Conservation (phyloP, 352 stramenopile species). For the Phytophthora boehmeriae region DNA sequence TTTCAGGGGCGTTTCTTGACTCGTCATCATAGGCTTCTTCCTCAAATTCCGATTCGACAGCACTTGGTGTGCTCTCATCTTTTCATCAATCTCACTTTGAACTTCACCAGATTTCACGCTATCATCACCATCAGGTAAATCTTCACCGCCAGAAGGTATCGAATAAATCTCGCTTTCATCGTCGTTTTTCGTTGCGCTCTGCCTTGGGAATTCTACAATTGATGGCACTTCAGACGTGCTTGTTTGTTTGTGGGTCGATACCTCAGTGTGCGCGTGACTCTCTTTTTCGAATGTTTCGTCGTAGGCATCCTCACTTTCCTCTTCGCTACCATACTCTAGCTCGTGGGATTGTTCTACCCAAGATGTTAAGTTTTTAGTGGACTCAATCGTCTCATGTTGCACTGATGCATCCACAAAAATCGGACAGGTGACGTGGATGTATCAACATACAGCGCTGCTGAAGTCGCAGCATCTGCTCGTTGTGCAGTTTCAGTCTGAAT, state of each 20-base stretch:
- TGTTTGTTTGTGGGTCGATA: background rate
- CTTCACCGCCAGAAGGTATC: background rate
- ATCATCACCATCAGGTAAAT: background rate
- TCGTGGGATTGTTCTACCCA: background rate
- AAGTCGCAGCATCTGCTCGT: slow-evolving; percentile 45
- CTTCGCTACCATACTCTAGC: slow-evolving; percentile 23
- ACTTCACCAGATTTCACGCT: slow-evolving; percentile 2
- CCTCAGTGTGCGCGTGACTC: slow-evolving; percentile 19
- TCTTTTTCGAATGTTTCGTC: slow-evolving; percentile 52
- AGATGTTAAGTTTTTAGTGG: background rate
- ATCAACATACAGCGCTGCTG: slow-evolving; percentile 44
- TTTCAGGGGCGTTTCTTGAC: background rate
- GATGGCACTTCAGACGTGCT: background rate
- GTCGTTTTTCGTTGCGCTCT: slow-evolving; percentile 3
- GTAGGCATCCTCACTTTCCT: slow-evolving; percentile 28
- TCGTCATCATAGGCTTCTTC: slow-evolving; percentile 8
- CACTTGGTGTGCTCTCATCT: slow-evolving; percentile 16
- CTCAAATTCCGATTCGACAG: slow-evolving; percentile 13
- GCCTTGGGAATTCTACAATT: slow-evolving; percentile 5
- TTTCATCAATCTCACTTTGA: slow-evolving; percentile 14
- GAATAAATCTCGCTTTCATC: slow-evolving; percentile 25
- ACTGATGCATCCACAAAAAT: slow-evolving; percentile 33
- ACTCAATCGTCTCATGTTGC: slow-evolving; percentile 31
- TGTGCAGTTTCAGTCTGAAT: slow-evolving; percentile 53
- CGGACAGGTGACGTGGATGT: slow-evolving; percentile 30